Conservation (phyloP, 2,329 filamentous ascomycete species). For the Claviceps sp. region DNA sequence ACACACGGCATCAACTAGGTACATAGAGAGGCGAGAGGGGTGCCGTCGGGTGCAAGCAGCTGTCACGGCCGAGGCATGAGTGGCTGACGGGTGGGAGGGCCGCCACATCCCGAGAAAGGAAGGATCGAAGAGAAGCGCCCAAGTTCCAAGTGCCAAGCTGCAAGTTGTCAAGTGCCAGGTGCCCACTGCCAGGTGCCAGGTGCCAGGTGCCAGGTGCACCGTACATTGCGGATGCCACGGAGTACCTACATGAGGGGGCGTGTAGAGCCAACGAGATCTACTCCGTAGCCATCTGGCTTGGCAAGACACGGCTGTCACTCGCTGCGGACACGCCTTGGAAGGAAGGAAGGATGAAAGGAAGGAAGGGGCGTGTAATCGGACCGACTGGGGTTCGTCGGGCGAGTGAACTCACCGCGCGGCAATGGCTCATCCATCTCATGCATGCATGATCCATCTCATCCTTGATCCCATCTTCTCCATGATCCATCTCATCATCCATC, state of each 20-base stretch:
- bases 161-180: neutral
- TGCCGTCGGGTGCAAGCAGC: too few relatives aligned
- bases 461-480: neutral
- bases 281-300: neutral
- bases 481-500: neutral
- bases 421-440: neutral
- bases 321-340: neutral
- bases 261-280: neutral
- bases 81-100: neutral
- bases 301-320: neutral
- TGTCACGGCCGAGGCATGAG: neutral
- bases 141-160: neutral
- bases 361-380: neutral
- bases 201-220: neutral
- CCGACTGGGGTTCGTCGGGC: slow-evolving; percentile 1
- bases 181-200: neutral
- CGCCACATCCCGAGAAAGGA: neutral
- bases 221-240: neutral
- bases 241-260: neutral
- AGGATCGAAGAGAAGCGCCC: too few relatives aligned
- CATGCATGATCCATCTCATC: neutral
- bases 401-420: neutral
- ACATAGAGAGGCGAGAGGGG: too few relatives aligned
- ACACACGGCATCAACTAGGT: too few relatives aligned
- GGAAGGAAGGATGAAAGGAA: neutral